These are phyloP conservation scores for Pythium sp. DNA, from an alignment of 352 stramenopile genomes.

Conservation along the genomic window DNA sequence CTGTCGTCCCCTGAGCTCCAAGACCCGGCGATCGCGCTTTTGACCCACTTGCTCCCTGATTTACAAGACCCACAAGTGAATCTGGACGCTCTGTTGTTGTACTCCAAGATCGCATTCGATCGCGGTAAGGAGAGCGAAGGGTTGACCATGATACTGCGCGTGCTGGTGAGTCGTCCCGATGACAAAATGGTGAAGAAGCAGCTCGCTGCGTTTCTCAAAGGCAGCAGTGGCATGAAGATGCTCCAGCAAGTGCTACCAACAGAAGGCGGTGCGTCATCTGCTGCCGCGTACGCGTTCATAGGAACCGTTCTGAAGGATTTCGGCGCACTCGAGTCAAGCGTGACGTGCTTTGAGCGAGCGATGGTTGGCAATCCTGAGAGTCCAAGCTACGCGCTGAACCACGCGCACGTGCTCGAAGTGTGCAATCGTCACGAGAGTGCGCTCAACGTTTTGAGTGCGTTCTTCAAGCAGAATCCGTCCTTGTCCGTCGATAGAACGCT, in stretches of 20 bases:
- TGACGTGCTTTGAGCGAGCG: constrained; percentile 56
- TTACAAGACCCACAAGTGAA: constrained; percentile 50
- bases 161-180: constrained; percentile 50
- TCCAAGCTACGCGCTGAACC: constrained; percentile 65
- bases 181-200: constrained; percentile 49
- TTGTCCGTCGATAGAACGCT: constrained; percentile 30
- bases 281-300: constrained; percentile 68
- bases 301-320: constrained; percentile 77
- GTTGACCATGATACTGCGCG: constrained; percentile 62
- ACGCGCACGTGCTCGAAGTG: constrained; percentile 58
- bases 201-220: constrained; percentile 44
- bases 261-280: constrained; percentile 33
- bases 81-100: constrained; percentile 64
- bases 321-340: constrained; percentile 44
- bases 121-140: constrained; percentile 58
- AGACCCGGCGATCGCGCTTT: constrained; percentile 50
- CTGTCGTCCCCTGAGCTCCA: constrained; percentile 28
- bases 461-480: constrained; percentile 38
- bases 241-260: constrained; percentile 39
- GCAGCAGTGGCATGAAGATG: constrained; percentile 35
- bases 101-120: constrained; percentile 58
- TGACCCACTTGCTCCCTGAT: constrained; percentile 55
- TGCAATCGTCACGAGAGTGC: constrained; percentile 38
- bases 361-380: constrained; percentile 34
- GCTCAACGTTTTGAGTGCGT: constrained; percentile 36